A percentile compares a stretch with the other conserved stretches of the same genome.
Evolutionary conservation across 306 rosid species (phyloP).

Genomic region (Casuarina cunninghamiana): DNA sequence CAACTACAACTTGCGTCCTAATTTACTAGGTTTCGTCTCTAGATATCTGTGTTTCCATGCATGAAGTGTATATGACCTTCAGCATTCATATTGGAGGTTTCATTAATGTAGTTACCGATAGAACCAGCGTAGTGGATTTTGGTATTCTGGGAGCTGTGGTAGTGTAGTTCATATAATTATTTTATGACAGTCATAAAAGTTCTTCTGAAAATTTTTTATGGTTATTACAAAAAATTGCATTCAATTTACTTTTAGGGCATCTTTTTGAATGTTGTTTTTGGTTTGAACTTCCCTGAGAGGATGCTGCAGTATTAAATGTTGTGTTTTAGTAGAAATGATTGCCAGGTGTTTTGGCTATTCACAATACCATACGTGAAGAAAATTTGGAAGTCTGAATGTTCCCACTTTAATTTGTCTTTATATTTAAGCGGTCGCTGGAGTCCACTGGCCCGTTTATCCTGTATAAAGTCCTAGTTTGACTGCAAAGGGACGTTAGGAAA

Average conservation of each 20-base stretch:
- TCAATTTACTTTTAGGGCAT: not conserved
- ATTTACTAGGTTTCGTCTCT: not conserved
- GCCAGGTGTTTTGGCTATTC: not conserved
- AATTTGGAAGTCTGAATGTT: not conserved
- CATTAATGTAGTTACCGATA: not conserved
- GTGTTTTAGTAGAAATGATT: not conserved
- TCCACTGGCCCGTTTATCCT: not conserved
- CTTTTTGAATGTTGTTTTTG: not conserved
- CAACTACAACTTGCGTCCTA: not conserved
- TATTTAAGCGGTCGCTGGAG: not conserved
- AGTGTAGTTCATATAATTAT: not conserved
- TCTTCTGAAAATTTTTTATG: not conserved
- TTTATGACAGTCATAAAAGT: not conserved
- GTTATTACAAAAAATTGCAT: not conserved
- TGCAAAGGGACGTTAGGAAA: not conserved
- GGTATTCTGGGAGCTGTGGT: not conserved
- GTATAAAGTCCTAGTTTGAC: conserved; percentile 1
- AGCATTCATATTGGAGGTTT: not conserved
- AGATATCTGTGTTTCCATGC: not conserved
- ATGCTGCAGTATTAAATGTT: not conserved
- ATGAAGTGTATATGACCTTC: not conserved
- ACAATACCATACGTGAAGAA: not conserved
- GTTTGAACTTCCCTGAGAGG: not conserved
- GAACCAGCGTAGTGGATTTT: not conserved
- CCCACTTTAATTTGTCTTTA: not conserved